Base-by-base conservation (phyloP, 1,284 basidiomycete species). In the Pseudozyma sp. region DNA sequence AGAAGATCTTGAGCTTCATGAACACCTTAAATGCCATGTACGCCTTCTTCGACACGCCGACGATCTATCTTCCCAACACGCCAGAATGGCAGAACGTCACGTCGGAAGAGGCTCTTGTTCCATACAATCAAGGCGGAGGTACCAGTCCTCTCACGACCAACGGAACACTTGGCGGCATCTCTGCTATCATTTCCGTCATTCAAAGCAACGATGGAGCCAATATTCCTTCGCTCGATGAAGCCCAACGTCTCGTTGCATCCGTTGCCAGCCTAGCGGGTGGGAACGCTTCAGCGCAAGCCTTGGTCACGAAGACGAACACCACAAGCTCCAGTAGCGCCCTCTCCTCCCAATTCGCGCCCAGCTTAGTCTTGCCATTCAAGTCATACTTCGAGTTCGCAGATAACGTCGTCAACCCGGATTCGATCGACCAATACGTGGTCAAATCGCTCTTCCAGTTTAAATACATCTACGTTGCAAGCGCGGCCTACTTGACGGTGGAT, bases 381-480 rank as follows among this genome's bases (percentile, higher is more conserved):
- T 42, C 52, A 0, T 69, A 45, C 44, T 68, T 73, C 25, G 65
- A 65, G 35, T 59, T 65, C 7, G 61, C 60, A 21, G 65, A 73
- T 55, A 65, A 54, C 25, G 64, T 65, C 10, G 40, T 68, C 39
- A 58, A 62, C 18, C 70, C 70, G 5, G 70, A 73, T 48, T 73
- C 70, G 47, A 21, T 64, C 19, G 13, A 52, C 16, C 47, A 60
- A n/a, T 73, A 55, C 42, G 52, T 57, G 14, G 44, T 16, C 43
- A 58, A 65, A 43, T 60, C 57, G 40, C 52, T 69, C 9, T 73
- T 73, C 48, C 65, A 73, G 61, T 73, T 63, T 61, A 69, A 73
- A 34, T 73, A 73, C 54, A 73, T 73, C 53, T 73, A 63, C 50
- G 58, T 73, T 8, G 61, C 65, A 0, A 60, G 65, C 18, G 70